These are phyloP conservation scores for Phytophthora multivora DNA, from an alignment of 352 stramenopile species.

Conservation along the genomic window DNA sequence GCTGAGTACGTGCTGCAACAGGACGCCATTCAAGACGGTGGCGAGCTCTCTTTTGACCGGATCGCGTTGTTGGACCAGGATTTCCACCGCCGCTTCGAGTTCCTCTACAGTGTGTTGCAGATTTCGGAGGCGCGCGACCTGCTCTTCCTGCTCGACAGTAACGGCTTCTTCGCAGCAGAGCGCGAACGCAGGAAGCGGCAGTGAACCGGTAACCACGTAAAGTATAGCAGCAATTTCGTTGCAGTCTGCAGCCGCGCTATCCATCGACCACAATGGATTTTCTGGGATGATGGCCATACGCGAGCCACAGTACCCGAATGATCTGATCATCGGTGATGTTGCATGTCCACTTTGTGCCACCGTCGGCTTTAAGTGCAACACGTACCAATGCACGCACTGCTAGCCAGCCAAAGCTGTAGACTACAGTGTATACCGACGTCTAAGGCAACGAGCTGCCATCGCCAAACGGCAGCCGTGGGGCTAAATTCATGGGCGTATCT, in stretches of 20 bases:
- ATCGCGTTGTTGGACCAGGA: constrained; percentile 53
- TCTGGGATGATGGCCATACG: constrained; percentile 22
- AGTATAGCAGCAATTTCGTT: constrained; percentile 4
- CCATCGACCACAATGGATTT: constrained; percentile 30
- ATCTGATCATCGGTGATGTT: constrained; percentile 1
- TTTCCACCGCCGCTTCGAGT: constrained; percentile 64
- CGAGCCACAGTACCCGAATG: constrained; percentile 1
- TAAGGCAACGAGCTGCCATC: background rate
- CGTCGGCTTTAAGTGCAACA: too few species aligned
- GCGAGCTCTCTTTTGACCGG: constrained; percentile 32
- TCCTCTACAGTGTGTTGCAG: constrained; percentile 66
- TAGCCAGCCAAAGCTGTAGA: background rate
- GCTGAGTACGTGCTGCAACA: constrained; percentile 65
- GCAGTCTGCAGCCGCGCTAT: constrained; percentile 27
- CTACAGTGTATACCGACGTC: background rate
- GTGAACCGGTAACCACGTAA: constrained; percentile 16
- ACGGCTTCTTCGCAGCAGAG: constrained; percentile 64
- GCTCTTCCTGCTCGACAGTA: constrained; percentile 75
- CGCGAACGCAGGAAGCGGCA: constrained; percentile 42
- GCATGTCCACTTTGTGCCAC: constrained; percentile 3
- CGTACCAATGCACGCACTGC: background rate
- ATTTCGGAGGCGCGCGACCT: constrained; percentile 68
- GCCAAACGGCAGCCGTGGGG: background rate
- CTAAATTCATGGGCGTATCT: constrained; percentile 11
- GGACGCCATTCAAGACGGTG: constrained; percentile 10